Evolutionary conservation across 169 alveolate genomes (phyloP), one percentile per base, ranked within the genome.

Genomic region (Cryptosporidium andersoni): DNA sequence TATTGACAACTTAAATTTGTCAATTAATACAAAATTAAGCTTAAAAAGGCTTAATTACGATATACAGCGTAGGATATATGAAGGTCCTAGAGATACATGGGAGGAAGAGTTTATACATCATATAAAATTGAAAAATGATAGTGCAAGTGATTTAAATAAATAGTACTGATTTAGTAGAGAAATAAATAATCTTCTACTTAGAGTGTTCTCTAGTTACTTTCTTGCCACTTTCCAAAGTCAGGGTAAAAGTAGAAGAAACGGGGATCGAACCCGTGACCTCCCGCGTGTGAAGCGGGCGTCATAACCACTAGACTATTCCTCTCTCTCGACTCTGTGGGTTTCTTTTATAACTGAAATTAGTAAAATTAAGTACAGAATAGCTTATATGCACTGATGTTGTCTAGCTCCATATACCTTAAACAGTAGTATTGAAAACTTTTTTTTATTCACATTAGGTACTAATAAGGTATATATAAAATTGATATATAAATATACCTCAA

Each of bases 211-310:
- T 25, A 25, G 25, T 25, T 25, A 25, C 25, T 25, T 25, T 25
- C 25, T 25, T 25, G 65, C 25, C 62, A 4, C 64, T 0, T 0
- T 3, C 2, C 3, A 16, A 64, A 16, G 55, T 4, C 34, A 52
- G 49, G 48, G 42, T 5, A 11, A 62, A 74, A 11, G 39, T 74
- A 74, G 85, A 68, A 74, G 47, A 91, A 91, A 94, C 97, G 98
- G 97, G 98, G 93, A 93, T 95, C 95, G 98, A 95, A 95, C 98
- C 97, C 98, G 96, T 94, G 98, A 93, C 95, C 98, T 93, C 94
- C 95, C 94, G 97, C 98, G 95, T 95, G 97, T 97, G 96, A 95
- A 92, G 98, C 97, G 95, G 95, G 94, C 97, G 98, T 95, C 97
- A 94, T 95, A 82, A 95, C 98, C 97, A 91, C 98, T 95, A 95